A percentile compares a stretch with the other conserved stretches of the same genome.
Conservation (phyloP, 805 yeast genomes). For the Crinitomyces ghanaensis region DNA sequence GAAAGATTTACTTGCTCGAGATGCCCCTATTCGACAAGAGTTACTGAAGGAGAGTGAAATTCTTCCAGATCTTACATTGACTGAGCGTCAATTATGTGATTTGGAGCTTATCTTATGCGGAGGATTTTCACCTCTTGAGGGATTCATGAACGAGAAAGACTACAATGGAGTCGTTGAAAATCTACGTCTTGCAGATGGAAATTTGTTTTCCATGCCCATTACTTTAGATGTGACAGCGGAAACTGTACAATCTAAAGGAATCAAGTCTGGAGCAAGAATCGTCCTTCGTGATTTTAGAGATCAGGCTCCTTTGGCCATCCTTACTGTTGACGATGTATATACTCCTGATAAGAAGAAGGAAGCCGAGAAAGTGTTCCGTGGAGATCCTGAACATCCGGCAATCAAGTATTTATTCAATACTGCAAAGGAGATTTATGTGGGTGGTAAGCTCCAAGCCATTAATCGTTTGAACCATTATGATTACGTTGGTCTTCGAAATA, state of each 20-base stretch:
- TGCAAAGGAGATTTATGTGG: conserved; percentile 77
- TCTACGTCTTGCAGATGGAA: conserved; percentile 63
- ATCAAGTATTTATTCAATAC: conserved; percentile 55
- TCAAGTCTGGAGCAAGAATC: conserved; percentile 48
- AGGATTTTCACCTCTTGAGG: conserved; percentile 81
- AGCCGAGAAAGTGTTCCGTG: conserved; percentile 83
- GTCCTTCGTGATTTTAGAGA: conserved; percentile 75
- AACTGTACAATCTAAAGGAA: conserved; percentile 32
- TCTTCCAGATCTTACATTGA: conserved; percentile 38
- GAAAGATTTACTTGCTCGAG: conserved; percentile 79
- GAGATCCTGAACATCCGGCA: conserved; percentile 97
- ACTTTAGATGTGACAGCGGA: conserved; percentile 61
- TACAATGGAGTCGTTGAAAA: conserved; percentile 54
- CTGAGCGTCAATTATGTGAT: conserved; percentile 88
- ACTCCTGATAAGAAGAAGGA: conserved; percentile 69
- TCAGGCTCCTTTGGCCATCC: conserved; percentile 65
- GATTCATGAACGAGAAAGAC: conserved; percentile 59
- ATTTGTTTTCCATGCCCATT: conserved; percentile 88
- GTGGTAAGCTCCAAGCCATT: conserved; percentile 80
- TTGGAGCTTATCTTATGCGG: conserved; percentile 85
- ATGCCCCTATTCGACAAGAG: conserved; percentile 44
- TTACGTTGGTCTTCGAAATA: conserved; percentile 73
- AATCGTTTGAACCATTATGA: conserved; percentile 81
- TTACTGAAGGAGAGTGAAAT: conserved; percentile 48
- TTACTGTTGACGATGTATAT: conserved; percentile 70